phyloP scores from a whole-genome alignment of 2,329 filamentous ascomycete genomes.

The Paracoccidioides lutzii region DNA sequence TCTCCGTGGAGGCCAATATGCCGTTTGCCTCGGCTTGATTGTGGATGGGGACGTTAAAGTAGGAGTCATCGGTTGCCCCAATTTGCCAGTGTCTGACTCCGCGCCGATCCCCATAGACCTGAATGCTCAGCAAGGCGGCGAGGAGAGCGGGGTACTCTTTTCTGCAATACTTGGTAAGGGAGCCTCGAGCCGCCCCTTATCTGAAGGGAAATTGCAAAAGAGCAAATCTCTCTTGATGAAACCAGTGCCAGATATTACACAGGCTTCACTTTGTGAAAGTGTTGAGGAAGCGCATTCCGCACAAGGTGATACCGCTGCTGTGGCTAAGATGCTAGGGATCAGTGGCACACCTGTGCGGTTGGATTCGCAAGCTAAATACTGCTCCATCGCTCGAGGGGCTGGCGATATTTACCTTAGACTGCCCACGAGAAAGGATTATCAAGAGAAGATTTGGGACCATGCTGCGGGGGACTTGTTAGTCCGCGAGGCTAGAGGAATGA shows the following conservation, averaged over 20 bases:
- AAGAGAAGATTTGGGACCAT: slow-evolving; percentile 99
- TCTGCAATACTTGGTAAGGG: slow-evolving; percentile 69
- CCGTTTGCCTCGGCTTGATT: slow-evolving; percentile 82
- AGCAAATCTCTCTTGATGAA: slow-evolving; percentile 67
- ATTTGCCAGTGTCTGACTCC: slow-evolving; percentile 76
- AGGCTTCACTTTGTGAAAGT: slow-evolving; percentile 90
- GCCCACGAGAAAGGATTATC: slow-evolving; percentile 72
- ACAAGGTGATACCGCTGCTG: slow-evolving; percentile 74
- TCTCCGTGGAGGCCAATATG: slow-evolving; percentile 89
- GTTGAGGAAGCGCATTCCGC: slow-evolving; percentile 88
- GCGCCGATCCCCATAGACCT: slow-evolving; percentile 57
- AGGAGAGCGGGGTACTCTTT: slow-evolving; percentile 76
- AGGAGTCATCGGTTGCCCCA: slow-evolving; percentile 88
- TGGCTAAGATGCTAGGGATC: slow-evolving; percentile 75
- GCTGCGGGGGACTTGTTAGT: slow-evolving; percentile 91
- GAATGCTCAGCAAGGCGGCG: slow-evolving; percentile 57
- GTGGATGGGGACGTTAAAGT: slow-evolving; percentile 89
- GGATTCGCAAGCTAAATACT: slow-evolving; percentile 98
- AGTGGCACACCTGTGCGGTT: slow-evolving; percentile 81
- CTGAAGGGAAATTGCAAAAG: slow-evolving; percentile 26
- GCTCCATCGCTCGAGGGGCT: slow-evolving; percentile 81
- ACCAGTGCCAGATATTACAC: slow-evolving; percentile 55
- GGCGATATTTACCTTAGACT: slow-evolving; percentile 90
- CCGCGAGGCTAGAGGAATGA: slow-evolving; percentile 79
- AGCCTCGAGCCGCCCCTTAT: slow-evolving; percentile 68